Base-by-base conservation (phyloP, 2,329 filamentous ascomycete species). In the Aspergillus sp. region DNA sequence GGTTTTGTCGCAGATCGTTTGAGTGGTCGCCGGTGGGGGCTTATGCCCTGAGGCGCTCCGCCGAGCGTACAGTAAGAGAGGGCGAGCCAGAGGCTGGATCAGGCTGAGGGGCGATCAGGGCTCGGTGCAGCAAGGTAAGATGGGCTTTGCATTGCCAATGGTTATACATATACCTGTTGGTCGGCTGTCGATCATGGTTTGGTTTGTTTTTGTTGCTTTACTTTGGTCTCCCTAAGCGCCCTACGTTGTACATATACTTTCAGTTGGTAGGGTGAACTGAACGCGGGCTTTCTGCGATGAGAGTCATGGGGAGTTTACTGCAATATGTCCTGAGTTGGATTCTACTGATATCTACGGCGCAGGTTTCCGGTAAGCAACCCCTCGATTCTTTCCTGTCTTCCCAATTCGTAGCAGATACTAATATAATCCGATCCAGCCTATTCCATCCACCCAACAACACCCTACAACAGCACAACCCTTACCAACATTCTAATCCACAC, bases 401-500 rank as follows among this genome's bases (percentile, higher is more conserved):
- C 34, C 34, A 15, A 38, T 38, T 38, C 13, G 13, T 38, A 15
- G 13, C 28, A 7, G 30, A 47, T n/a, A n/a, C 45, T 17, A 25
- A 8, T 13, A 17, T 50, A 50, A 15, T 17, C 47, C 11, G 9
- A 15, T 25, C 22, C 47, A 61, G 54, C 48, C 13, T 54, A 62
- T 31, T 64, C 63, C 13, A 34, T 60, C 4, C 56, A 43, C 17
- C 57, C 56, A 30, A 4, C 28, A 11, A 3, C 56, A 19, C 5
- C 22, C 6, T 49, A 60, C 19, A 51, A 28, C 22, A 56, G 25
- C 8, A 46, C 41, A 19, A 38, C 17, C 7, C 13, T 63, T 1
- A 41, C 60, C 1, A 30, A 63, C 28, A 28, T 59, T 9, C 23
- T 28, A 3, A 50, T 65, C n/a, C 53, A 61, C 22, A 47, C 54